Percentiles rank a stretch among this genome's conserved stretches.
These are phyloP conservation scores for Echinochloa phyllopogon DNA, from an alignment of 176 grass and related monocot genomes.

Conservation along the genomic window DNA sequence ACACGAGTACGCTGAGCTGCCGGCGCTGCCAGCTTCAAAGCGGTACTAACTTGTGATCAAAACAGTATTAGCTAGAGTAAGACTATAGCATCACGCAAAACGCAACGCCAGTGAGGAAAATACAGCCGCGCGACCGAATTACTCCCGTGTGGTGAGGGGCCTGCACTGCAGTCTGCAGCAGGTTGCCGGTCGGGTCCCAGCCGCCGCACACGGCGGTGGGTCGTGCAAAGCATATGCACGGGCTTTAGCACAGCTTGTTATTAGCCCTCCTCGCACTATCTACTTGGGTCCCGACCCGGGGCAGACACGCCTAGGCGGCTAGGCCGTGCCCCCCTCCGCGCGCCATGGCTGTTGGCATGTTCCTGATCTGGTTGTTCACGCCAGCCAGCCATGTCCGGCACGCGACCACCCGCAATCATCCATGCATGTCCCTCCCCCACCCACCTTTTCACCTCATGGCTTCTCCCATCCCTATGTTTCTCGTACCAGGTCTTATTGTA, in stretches of 20 bases:
- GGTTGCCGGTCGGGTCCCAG: no score
- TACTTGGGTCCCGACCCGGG: background rate
- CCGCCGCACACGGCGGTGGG: background rate
- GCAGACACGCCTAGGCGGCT: background rate
- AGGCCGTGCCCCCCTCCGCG: no score
- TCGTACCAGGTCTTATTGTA: no score
- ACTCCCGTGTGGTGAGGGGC: background rate
- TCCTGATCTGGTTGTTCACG: no score
- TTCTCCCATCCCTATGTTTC: background rate
- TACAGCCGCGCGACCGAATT: background rate
- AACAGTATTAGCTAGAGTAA: no score
- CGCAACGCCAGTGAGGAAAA: background rate
- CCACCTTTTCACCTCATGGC: slow-evolving; percentile 25
- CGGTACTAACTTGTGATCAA: no score
- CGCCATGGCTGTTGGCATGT: no score
- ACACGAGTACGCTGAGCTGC: background rate
- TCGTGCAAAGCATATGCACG: background rate
- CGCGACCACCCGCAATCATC: slow-evolving; percentile 35
- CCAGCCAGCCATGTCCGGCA: background rate
- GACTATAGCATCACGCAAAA: no score
- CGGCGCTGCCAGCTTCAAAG: no score
- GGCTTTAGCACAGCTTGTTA: background rate
- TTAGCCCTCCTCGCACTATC: background rate
- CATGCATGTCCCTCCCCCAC: slow-evolving; percentile 17
- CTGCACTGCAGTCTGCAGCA: background rate